phyloP scores from a whole-genome alignment of 148 eudicot species.

The Silene uniflora region DNA sequence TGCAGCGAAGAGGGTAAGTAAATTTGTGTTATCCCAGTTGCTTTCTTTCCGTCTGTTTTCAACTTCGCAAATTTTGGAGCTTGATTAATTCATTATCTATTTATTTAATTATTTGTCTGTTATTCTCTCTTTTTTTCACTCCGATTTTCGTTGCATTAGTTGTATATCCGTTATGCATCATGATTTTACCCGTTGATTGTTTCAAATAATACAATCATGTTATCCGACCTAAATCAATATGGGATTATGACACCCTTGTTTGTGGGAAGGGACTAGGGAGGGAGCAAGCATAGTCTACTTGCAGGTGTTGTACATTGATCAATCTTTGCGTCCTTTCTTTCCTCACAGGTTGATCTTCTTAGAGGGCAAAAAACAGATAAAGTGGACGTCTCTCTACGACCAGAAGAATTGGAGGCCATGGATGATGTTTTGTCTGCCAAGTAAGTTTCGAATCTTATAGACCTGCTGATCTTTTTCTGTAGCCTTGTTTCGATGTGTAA shows the following conservation, averaged over 20 bases:
- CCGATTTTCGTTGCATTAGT: too few species aligned
- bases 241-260: not conserved
- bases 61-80: not conserved
- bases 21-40: not conserved
- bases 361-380: slow-evolving; percentile 74
- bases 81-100: not conserved
- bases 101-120: too few species aligned
- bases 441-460: not conserved
- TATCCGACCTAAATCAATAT: too few species aligned
- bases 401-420: slow-evolving; percentile 64
- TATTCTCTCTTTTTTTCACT: too few species aligned
- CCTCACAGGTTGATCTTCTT: slow-evolving; percentile 74
- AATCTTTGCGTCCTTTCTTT: not conserved
- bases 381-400: slow-evolving; percentile 59
- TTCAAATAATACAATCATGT: too few species aligned
- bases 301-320: not conserved
- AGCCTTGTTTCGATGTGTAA: not conserved
- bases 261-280: not conserved
- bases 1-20: slow-evolving; percentile 80
- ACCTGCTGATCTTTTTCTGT: not conserved
- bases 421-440: slow-evolving; percentile 80
- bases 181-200: too few species aligned
- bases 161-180: too few species aligned
- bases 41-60: too few species aligned
- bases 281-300: not conserved